These are phyloP conservation scores for Apiospora saccharicola DNA, from an alignment of 2,329 filamentous ascomycete genomes.

Conservation along the genomic window DNA sequence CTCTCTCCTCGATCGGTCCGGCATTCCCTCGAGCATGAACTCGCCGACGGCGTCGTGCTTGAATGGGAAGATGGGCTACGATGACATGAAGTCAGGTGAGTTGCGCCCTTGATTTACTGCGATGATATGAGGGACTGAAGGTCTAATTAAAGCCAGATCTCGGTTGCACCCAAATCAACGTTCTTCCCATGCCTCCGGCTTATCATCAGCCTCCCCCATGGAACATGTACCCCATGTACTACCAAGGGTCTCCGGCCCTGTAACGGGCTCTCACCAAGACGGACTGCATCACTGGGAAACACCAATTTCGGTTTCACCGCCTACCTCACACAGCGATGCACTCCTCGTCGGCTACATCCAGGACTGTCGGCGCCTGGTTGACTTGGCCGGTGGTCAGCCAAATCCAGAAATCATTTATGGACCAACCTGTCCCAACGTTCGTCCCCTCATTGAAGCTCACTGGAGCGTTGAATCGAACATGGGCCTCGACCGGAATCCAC, in stretches of 20 bases:
- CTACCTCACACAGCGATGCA: conserved; percentile 44
- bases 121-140: conserved; percentile 31
- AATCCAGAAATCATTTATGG: conserved; percentile 42
- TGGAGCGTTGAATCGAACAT: conserved; percentile 8
- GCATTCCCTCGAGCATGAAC: conserved; percentile 39
- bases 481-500: conserved; percentile 14
- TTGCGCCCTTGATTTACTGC: conserved; percentile 26
- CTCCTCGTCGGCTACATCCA: conserved; percentile 46
- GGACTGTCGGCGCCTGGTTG: conserved; percentile 44
- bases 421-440: conserved; percentile 43
- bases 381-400: conserved; percentile 32
- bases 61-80: conserved; percentile 45
- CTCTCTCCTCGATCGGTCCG: conserved; percentile 48
- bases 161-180: conserved; percentile 42
- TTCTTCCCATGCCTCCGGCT: conserved; percentile 42
- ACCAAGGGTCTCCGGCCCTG: conserved; percentile 40
- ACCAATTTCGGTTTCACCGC: conserved; percentile 41
- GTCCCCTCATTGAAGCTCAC: conserved; percentile 41
- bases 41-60: conserved; percentile 42
- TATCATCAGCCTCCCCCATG: conserved; percentile 44
- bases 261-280: conserved; percentile 23
- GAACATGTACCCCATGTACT: conserved; percentile 47
- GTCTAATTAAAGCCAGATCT: conserved; percentile 42
- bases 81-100: conserved; percentile 45
- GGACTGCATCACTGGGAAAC: conserved; percentile 41